phyloP scores from a whole-genome alignment of 768 basidiomycete genomes.

The Russula abietina region DNA sequence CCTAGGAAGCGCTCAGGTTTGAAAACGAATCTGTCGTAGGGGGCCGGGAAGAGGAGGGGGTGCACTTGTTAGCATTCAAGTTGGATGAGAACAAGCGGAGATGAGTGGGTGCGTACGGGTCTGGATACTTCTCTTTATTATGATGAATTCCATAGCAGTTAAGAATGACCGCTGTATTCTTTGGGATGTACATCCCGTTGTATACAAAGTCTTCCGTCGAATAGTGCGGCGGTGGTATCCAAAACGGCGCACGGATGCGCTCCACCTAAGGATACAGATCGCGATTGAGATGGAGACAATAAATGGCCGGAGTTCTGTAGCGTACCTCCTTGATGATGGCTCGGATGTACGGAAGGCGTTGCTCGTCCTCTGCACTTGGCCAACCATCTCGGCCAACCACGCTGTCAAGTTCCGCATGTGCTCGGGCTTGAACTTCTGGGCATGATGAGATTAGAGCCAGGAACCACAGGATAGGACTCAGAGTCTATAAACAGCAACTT shows the following conservation, averaged over 20 bases:
- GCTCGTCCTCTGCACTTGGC: constrained; percentile 28
- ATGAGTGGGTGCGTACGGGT: constrained; percentile 32
- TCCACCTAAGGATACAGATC: constrained; percentile 21
- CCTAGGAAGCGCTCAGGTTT: constrained; percentile 43
- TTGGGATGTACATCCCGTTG: constrained; percentile 31
- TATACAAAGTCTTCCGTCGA: constrained; percentile 32
- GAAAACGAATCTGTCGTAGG: constrained; percentile 26
- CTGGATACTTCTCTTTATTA: constrained; percentile 34
- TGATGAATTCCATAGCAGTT: constrained; percentile 30
- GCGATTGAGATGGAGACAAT: not conserved
- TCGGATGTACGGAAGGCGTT: constrained; percentile 27
- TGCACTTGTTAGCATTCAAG: not conserved
- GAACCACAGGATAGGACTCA: constrained; percentile 34
- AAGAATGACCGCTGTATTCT: constrained; percentile 28
- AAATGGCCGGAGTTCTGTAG: not conserved
- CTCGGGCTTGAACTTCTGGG: constrained; percentile 29
- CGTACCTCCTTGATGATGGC: constrained; percentile 31
- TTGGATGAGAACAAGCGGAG: not conserved
- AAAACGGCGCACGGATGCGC: constrained; percentile 29
- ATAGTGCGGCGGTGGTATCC: constrained; percentile 30
- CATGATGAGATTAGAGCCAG: constrained; percentile 26
- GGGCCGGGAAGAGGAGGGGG: not conserved
- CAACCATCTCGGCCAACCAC: constrained; percentile 26
- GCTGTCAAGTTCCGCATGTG: constrained; percentile 30
- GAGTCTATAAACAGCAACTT: constrained; percentile 30